Evolutionary conservation across 1,284 basidiomycete genomes (phyloP), one percentile per base, ranked within the genome.

Genomic region (Cryptococcus sp.): DNA sequence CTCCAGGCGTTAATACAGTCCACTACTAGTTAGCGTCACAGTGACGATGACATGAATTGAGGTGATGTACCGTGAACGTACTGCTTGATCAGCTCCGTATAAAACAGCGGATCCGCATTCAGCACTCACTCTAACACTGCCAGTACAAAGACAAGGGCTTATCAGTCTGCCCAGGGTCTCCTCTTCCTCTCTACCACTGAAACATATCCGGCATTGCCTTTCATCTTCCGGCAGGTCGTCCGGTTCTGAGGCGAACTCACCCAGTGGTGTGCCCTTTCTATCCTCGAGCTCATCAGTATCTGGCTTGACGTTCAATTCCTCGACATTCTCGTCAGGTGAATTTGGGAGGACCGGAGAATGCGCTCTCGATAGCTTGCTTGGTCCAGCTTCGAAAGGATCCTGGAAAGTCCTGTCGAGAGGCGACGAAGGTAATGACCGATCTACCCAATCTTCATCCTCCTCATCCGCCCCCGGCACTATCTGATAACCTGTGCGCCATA

Each of bases 1-100:
- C 73, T 58, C 73, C 73, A 75, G 28, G 68, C 63, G 45, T 72
- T 72, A 44, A 75, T 64, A 46, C 73, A 75, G 37, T 61, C 53
- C 25, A 75, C 73, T 69, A 41, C 19, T 21, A 21, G n/a, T 18
- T 7, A 25, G 39, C 36, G 19, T n/a, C n/a, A n/a, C n/a, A n/a
- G 25, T 34, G 16, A 24, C 41, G 14, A 24, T 21, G 7, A 18
- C 4, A 18, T 22, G 10, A 32, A 19, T 25, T 40, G 18, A 50
- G 23, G 16, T n/a, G 22, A 21, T 14, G 9, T 40, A 68, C 67
- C 60, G 52, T 71, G 69, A 4, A 69, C 69, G 53, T 63, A 64
- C 69, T 71, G 49, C 16, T n/a, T 18, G 9, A 36, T 59, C 48
- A 58, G 59, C 52, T 45, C 11, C 16, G 14, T 39, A 39, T 9